Evolutionary conservation across 805 yeast species (phyloP), one percentile per base, ranked within the genome.

Genomic region (Helenozyma rhizophorensis): DNA sequence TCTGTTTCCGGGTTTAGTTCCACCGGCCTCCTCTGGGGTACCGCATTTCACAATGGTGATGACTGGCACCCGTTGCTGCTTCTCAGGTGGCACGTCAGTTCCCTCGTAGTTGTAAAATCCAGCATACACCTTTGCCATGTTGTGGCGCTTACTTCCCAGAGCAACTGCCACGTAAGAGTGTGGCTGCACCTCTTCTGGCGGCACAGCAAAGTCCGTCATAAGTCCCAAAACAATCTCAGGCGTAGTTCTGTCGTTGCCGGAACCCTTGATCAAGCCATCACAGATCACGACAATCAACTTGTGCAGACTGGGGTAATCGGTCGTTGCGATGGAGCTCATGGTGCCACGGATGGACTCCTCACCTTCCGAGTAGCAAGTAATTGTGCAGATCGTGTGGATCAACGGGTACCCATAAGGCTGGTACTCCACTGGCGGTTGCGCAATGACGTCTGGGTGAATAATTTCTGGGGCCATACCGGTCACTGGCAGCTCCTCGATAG

Each of bases 301-400:
- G 60, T 93, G 97, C 3, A 96, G 85, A 56, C 88, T 89, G 35
- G 97, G 97, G 58, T 83, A 93, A 43, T 87, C 95, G 1, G 97
- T 87, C 1, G 96, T 86, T n/a, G 95, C 85, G 32, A 93, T 56
- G 2, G 97, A 90, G 57, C 93, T 97, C 43, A 90, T 58, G 0
- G 97, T 88, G 1, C 90, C 78, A 50, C 97, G 72, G 37, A 93
- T 60, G 41, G 94, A 96, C 9, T 70, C 82, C 46, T 77, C 84
- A 55, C 87, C 95, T 63, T 93, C 98, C 2, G 97, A 88, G 54
- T 93, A 93, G 53, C 97, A 90, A 1, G 98, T 93, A 8, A 93
- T 95, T 30, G 63, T 47, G 28, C 45, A 39, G 35, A 66, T 50
- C 7, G 60, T 42, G 39, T 66, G 72, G 11, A 63, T 67, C 47